phyloP scores from a whole-genome alignment of 352 stramenopile genomes.

The Blastocystis sp. region DNA sequence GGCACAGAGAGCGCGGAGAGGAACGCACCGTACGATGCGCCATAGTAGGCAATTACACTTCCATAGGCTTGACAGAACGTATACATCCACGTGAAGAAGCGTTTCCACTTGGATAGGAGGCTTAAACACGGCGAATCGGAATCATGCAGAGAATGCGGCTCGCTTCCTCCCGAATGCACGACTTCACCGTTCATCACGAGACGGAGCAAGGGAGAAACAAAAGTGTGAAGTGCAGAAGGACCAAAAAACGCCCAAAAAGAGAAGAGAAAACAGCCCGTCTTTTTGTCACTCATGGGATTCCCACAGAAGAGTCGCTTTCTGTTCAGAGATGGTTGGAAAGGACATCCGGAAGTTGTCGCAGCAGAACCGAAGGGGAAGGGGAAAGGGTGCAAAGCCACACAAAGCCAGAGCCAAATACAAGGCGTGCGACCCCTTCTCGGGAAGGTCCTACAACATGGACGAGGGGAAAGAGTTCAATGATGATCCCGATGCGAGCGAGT shows the following conservation, averaged over 20 bases:
- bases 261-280: too few species aligned
- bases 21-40: not conserved
- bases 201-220: not conserved
- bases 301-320: too few species aligned
- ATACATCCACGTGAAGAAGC: too few species aligned
- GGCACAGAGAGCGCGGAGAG: not conserved
- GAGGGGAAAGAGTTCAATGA: conserved; percentile 20
- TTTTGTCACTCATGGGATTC: too few species aligned
- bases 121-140: too few species aligned
- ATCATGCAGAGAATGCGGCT: too few species aligned
- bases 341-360: conserved; percentile 1
- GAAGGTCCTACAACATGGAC: conserved; percentile 25
- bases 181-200: too few species aligned
- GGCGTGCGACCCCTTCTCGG: conserved; percentile 54
- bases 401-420: conserved; percentile 5
- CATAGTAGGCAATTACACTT: conserved; percentile 7
- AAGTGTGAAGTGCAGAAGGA: not conserved
- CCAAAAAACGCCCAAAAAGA: not conserved
- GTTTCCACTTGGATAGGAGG: too few species aligned
- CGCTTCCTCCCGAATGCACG: too few species aligned
- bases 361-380: not conserved
- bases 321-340: conserved; percentile 20
- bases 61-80: not conserved
- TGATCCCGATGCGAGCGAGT: conserved; percentile 30
- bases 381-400: not conserved